Conservation (phyloP, 495 filamentous ascomycete genomes). For the Arthonia radiata region DNA sequence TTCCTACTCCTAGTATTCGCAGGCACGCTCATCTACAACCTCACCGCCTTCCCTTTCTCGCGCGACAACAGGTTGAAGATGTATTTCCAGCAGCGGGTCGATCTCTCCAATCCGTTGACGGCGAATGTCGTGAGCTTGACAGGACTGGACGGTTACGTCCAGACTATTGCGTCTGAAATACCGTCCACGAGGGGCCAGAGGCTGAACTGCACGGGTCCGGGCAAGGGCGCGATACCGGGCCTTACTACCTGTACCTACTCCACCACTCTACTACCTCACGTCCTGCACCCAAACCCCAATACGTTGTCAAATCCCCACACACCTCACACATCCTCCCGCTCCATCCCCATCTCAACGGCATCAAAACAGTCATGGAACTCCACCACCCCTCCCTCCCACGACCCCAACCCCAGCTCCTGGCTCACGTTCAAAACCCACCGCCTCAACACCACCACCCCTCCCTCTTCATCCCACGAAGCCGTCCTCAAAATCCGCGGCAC, state of each 20-base stretch:
- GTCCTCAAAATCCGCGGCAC: slow-evolving; percentile 32
- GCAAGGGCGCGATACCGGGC: slow-evolving; percentile 14
- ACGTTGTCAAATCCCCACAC: slow-evolving; percentile 18
- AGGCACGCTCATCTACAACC: slow-evolving; percentile 66
- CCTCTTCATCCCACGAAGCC: slow-evolving; percentile 19
- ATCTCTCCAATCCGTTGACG: slow-evolving; percentile 46
- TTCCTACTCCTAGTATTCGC: slow-evolving; percentile 49
- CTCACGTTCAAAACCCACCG: slow-evolving; percentile 35
- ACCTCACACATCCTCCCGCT: no score
- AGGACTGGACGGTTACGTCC: slow-evolving; percentile 48
- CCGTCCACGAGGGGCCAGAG: slow-evolving; percentile 43
- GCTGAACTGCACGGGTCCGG: slow-evolving; percentile 22
- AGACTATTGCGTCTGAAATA: slow-evolving; percentile 35
- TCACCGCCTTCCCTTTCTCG: slow-evolving; percentile 74
- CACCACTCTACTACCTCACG: slow-evolving; percentile 36
- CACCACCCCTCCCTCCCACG: no score
- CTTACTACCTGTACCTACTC: slow-evolving; percentile 46
- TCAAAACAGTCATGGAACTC: no score
- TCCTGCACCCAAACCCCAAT: slow-evolving; percentile 15
- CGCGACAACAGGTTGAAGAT: slow-evolving; percentile 53
- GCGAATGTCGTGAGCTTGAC: slow-evolving; percentile 44
- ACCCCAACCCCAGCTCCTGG: slow-evolving; percentile 28
- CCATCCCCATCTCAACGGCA: no score
- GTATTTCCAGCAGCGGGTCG: slow-evolving; percentile 61
- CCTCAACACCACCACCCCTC: slow-evolving; percentile 7